Evolutionary conservation across 2,329 filamentous ascomycete species (phyloP), one percentile per base, ranked within the genome.

Genomic region (Arthrobotrys conoides): DNA sequence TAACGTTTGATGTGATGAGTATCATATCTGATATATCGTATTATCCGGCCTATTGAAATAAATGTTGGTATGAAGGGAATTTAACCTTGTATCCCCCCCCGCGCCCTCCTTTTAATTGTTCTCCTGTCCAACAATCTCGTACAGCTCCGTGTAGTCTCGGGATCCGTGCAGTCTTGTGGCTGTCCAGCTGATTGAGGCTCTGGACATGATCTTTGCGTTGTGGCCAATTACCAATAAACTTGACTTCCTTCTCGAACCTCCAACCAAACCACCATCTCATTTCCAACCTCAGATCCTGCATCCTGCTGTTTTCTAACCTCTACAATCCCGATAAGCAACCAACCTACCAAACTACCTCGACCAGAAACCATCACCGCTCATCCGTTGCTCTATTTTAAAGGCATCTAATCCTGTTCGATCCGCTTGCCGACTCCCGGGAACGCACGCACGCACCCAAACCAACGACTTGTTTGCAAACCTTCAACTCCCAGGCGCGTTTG

Each of bases 201-300:
- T n/a, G 6, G 8, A 49, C 5, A 3, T 22, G 18, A n/a, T 44
- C 12, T 16, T 53, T 53, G 49, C 49, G 49, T 53, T 53, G 49
- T 53, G 20, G 5, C 1, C 5, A 27, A 30, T 30, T 30, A 30
- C 27, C 27, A 30, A 30, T 30, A 3, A 30, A 30, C 27, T 30
- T 30, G 27, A 30, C 27, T 30, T 8, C 6, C 33, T 36, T 36
- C 33, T n/a, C 16, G 22, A 20, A 53, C 24, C 24, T 53, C 48
- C 22, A 49, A 49, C 46, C 18, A 9, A 20, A 49, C 24, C 49
- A 27, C 49, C 49, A 53, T 53, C 49, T 53, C 49, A 53, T 53
- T 30, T 53, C 22, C 49, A 53, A 53, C 49, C 3, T 53, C 14
- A 53, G 49, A 53, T 53, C 49, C 49, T 53, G 49, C 49, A 53